Conservation (phyloP, 1,139 yeast species). For the Eremothecium gossypii region DNA sequence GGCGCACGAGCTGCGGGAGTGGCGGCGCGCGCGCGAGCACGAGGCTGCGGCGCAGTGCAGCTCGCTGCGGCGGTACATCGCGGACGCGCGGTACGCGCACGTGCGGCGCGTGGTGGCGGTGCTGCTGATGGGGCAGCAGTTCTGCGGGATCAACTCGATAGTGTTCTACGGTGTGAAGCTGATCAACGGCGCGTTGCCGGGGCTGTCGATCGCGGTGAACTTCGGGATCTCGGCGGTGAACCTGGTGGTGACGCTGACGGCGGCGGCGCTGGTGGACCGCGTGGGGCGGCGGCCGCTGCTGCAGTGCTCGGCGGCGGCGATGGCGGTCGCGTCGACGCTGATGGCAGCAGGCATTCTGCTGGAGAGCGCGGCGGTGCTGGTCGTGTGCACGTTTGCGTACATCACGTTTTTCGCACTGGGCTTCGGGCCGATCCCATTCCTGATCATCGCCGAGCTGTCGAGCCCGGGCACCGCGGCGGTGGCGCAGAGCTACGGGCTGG, state of each 20-base stretch:
- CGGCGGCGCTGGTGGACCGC: slow-evolving; percentile 66
- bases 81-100: slow-evolving; percentile 41
- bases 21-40: slow-evolving; percentile 13
- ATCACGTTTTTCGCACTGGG: slow-evolving; percentile 86
- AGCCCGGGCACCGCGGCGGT: slow-evolving; percentile 69
- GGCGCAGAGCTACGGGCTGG: slow-evolving; percentile 90
- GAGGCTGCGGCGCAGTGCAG: neutral
- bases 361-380: slow-evolving; percentile 44
- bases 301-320: slow-evolving; percentile 51
- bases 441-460: slow-evolving; percentile 81
- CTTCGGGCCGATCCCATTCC: slow-evolving; percentile 88
- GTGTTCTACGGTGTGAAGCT: slow-evolving; percentile 88
- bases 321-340: slow-evolving; percentile 56
- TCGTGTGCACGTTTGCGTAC: slow-evolving; percentile 59
- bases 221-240: slow-evolving; percentile 67
- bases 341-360: slow-evolving; percentile 59
- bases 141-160: slow-evolving; percentile 86
- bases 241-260: slow-evolving; percentile 57
- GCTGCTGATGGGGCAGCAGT: slow-evolving; percentile 78
- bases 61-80: slow-evolving; percentile 38
- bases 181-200: slow-evolving; percentile 54
- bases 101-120: slow-evolving; percentile 63
- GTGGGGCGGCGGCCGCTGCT: slow-evolving; percentile 72
- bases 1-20: slow-evolving; percentile 30
- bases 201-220: slow-evolving; percentile 59